Evolutionary conservation across 352 stramenopile species (phyloP).

Genomic region (Pythium coloratum): DNA sequence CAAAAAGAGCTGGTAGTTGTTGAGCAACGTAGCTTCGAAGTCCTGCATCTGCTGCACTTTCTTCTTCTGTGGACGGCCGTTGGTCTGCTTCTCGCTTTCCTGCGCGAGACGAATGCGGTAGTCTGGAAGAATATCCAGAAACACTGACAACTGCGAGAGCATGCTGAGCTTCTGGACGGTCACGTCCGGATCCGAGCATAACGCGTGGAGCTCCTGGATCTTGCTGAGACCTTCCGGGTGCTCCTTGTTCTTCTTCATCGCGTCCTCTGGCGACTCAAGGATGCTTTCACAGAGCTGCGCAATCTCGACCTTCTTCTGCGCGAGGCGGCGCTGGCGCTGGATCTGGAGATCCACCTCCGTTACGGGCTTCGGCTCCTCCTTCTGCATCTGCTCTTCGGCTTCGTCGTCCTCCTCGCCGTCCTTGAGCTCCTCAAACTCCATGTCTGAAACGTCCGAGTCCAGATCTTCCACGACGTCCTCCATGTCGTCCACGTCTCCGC

Average conservation of each 20-base stretch:
- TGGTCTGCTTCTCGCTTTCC: conserved; percentile 69
- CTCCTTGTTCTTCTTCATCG: conserved; percentile 86
- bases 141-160: conserved; percentile 93
- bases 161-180: conserved; percentile 87
- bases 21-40: conserved; percentile 71
- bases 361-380: conserved; percentile 15
- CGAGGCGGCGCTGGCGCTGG: conserved; percentile 68
- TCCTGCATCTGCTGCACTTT: conserved; percentile 88
- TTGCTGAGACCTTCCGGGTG: conserved; percentile 79
- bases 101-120: conserved; percentile 93
- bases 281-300: conserved; percentile 89
- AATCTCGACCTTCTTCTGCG: conserved; percentile 88
- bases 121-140: conserved; percentile 94
- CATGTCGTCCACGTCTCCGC: conserved; percentile 29
- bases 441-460: conserved; percentile 71
- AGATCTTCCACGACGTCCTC: conserved; percentile 40
- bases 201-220: conserved; percentile 70
- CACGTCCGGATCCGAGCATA: conserved; percentile 70
- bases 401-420: conserved; percentile 23
- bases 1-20: conserved; percentile 83
- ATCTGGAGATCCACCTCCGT: conserved; percentile 60
- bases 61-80: conserved; percentile 82
- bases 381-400: conserved; percentile 9
- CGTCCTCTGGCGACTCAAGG: conserved; percentile 82
- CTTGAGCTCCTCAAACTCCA: conserved; percentile 82